These are phyloP conservation scores for Boletus huronensis DNA, from an alignment of 768 basidiomycete species.

Conservation along the genomic window DNA sequence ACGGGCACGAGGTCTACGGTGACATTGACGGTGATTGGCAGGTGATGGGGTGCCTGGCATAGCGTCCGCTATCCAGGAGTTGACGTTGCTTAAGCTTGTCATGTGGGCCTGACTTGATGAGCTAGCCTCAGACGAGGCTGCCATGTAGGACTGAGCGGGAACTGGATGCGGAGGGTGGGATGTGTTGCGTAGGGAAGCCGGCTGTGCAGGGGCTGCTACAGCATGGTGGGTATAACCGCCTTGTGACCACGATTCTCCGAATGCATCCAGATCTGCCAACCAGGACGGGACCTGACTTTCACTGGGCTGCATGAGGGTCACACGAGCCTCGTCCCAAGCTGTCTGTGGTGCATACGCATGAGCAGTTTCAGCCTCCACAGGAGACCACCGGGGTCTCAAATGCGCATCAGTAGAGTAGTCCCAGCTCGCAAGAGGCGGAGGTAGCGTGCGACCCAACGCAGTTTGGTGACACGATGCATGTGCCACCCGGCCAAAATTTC, in stretches of 20 bases:
- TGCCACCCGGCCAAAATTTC: neutral
- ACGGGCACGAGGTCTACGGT: neutral
- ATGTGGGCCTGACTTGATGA: neutral
- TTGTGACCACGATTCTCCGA: neutral
- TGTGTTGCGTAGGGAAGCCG: neutral
- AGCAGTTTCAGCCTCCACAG: neutral
- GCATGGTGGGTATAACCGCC: slow-evolving; percentile 12
- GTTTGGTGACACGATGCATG: neutral
- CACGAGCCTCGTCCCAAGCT: neutral
- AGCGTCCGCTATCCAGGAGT: slow-evolving; percentile 1
- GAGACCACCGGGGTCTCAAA: neutral
- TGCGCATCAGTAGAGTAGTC: neutral
- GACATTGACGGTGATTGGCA: neutral
- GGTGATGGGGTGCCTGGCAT: slow-evolving; percentile 1
- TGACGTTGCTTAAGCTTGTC: neutral
- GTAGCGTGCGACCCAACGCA: too few relatives aligned
- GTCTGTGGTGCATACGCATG: neutral
- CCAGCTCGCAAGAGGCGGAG: neutral
- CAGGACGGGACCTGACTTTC: slow-evolving; percentile 16
- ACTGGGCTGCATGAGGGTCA: neutral
- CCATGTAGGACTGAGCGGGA: neutral
- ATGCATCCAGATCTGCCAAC: neutral
- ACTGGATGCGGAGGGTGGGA: neutral
- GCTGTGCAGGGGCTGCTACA: slow-evolving; percentile 20
- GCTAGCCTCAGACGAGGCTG: neutral